A percentile compares a stretch with the other conserved stretches of the same genome.
These are phyloP conservation scores for Monosporozyma siamensis DNA, from an alignment of 805 yeast genomes.

Conservation along the genomic window DNA sequence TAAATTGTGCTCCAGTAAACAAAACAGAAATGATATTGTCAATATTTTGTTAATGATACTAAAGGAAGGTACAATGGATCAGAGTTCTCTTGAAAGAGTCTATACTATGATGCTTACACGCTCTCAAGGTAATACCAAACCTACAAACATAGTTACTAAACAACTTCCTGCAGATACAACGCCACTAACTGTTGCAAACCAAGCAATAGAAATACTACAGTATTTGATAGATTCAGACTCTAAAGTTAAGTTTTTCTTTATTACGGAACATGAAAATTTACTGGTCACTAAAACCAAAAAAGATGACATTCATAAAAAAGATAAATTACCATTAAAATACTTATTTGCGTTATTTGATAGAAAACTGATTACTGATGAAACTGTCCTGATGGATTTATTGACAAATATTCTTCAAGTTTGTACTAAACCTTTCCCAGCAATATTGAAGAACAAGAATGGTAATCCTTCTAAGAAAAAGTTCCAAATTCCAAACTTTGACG, in stretches of 20 bases:
- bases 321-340: constrained; percentile 64
- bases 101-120: constrained; percentile 48
- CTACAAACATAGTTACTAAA: constrained; percentile 6
- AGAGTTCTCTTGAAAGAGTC: constrained; percentile 49
- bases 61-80: constrained; percentile 64
- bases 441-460: constrained; percentile 33
- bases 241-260: constrained; percentile 62
- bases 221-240: constrained; percentile 57
- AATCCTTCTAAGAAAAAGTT: constrained; percentile 24
- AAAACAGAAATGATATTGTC: constrained; percentile 66
- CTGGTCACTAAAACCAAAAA: constrained; percentile 33
- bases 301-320: constrained; percentile 27
- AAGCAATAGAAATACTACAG: constrained; percentile 65
- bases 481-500: constrained; percentile 56
- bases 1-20: constrained; percentile 65
- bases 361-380: constrained; percentile 58
- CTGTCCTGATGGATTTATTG: constrained; percentile 63
- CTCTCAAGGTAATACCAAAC: constrained; percentile 30
- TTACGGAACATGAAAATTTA: constrained; percentile 63
- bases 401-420: constrained; percentile 69
- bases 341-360: constrained; percentile 55
- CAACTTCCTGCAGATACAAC: constrained; percentile 53
- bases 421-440: constrained; percentile 57
- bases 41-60: constrained; percentile 57
- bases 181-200: constrained; percentile 64